Base-by-base conservation (phyloP, 805 yeast genomes). In the Metschnikowia lachancei region DNA sequence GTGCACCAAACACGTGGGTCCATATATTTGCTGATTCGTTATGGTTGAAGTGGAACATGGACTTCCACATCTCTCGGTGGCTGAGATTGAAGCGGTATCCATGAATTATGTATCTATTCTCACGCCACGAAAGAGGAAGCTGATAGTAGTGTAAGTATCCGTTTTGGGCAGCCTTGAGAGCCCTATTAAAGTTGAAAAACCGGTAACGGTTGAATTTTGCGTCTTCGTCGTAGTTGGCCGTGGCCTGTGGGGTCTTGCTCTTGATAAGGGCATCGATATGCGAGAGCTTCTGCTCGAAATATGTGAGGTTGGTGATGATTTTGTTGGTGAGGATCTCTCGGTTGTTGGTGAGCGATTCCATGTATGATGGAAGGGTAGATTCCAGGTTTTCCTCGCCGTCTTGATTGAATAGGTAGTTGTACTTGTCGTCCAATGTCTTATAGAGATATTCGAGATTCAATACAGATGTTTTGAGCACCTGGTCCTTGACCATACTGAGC, bases 21-120 rank as follows among this genome's bases (percentile, higher is more conserved):
- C 99, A 92, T 46, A 92, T 90, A 66, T 94, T 94, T 61, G 86
- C 77, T 0, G 96, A 78, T 64, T 92, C 99, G 62, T 92, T 92
- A 66, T 94, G 98, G 63, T 55, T 76, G 54, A 70, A 69, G 39
- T 71, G 62, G 60, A 81, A 76, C 14, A 90, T 69, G 39, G 91
- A 80, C 49, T 72, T 64, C 26, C 85, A 43, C 53, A 94, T 85
- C 45, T 77, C 75, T 6, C 58, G 26, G 60, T 85, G 90, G 34
- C 78, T 75, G 47, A 78, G 69, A 51, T 85, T 82, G 66, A 92
- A 94, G 50, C 97, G 72, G 68, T 92, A 94, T 2, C 98, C 98
- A 45, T 80, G 70, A 17, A 85, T 72, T 48, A 94, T 87, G 64
- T 78, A 90, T 48, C 89, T 82, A 67, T 94, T 92, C 66, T 91